Evolutionary conservation across 345 rosid species (phyloP).

Genomic region (Salix suchowensis): DNA sequence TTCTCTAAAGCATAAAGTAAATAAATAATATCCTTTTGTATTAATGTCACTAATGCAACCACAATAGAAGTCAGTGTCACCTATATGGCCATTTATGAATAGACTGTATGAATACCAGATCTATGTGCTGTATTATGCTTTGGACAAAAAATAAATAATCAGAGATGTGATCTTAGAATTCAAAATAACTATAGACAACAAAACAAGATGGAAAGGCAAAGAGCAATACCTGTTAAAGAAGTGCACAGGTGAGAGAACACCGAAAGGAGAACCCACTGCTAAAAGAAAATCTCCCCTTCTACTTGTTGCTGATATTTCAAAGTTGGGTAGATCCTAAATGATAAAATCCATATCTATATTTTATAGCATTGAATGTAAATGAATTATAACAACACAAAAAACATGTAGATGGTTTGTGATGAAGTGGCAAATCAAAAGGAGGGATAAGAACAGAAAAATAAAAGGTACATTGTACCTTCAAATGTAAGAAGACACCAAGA

Average conservation of each 20-base stretch:
- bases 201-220: constrained; percentile 11
- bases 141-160: neutral
- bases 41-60: neutral
- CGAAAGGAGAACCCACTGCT: constrained; percentile 93
- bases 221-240: constrained; percentile 74
- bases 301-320: constrained; percentile 33
- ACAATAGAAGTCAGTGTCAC: neutral
- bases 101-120: neutral
- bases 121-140: neutral
- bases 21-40: neutral
- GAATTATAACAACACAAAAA: neutral
- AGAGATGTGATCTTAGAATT: neutral
- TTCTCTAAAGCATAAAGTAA: neutral
- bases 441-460: neutral
- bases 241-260: constrained; percentile 80
- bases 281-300: constrained; percentile 67
- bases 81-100: neutral
- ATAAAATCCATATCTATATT: constrained; percentile 18
- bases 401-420: neutral
- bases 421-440: neutral
- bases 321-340: constrained; percentile 49
- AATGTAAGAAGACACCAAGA: constrained; percentile 54
- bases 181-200: constrained; percentile 2
- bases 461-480: constrained; percentile 38
- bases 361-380: neutral